Base-by-base conservation (phyloP, 2,329 filamentous ascomycete genomes). In the Colletotrichum sp. region DNA sequence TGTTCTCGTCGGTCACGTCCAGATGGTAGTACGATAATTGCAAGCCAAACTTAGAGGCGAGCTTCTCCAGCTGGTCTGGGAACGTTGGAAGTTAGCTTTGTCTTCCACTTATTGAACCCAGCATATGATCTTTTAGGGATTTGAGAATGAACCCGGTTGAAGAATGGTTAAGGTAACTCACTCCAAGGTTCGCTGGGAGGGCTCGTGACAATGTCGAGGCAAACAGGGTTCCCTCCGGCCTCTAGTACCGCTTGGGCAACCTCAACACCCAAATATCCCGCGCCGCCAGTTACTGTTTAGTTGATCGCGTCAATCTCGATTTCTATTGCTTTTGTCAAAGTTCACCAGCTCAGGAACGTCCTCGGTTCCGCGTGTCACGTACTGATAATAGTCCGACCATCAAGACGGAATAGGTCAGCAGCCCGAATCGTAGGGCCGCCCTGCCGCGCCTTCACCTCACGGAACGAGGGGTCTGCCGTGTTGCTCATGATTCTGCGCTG, bases 171-270 rank as follows among this genome's bases (percentile, higher is more conserved):
- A n/a, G n/a, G n/a, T 2, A 25, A 74, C 77, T 61, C 69, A 81
- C 79, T 32, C 80, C 79, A 82, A 22, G 56, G 58, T 15, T 70
- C 74, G 13, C 34, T 18, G 5, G 74, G 75, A n/a, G 77, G 79
- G 3, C 18, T 67, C 22, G 72, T 58, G 4, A 77, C 28, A 15
- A 82, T 58, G 73, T 85, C 83, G 1, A 84, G 75, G 48, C 80
- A 81, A 6, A 84, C 78, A 3, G 83, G 80, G 64, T 84, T 82
- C 12, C 79, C 83, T n/a, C 83, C 83, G 18, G 76, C 79, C 74
- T 84, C 82, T 9, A 84, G 68, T 2, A 84, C 78, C 1, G 80
- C 73, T 3, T 34, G 66, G 4, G 79, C 78, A 3, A 80, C 67
- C 10, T 70, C 74, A 3, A 77, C 68, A 0, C 80, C 81, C 7